phyloP scores from a whole-genome alignment of 441 rosid genomes.

The Gossypium laxum region DNA sequence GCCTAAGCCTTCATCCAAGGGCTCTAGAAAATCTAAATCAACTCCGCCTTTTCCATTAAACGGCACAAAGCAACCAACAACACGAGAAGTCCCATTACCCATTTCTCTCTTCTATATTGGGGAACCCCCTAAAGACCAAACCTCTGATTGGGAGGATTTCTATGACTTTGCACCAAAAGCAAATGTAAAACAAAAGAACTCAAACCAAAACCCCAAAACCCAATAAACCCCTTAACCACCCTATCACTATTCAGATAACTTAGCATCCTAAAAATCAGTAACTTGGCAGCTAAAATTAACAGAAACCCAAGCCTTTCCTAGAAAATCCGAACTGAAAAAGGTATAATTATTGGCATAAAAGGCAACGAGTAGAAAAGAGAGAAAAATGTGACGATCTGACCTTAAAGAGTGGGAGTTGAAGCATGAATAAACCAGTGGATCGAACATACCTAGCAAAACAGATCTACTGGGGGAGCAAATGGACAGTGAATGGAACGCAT shows the following conservation, averaged over 20 bases:
- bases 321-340: slow-evolving; percentile 10
- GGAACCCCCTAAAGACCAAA: slow-evolving; percentile 22
- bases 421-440: slow-evolving; percentile 43
- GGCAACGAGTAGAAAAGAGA: slow-evolving; percentile 6
- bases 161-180: slow-evolving; percentile 44
- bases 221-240: slow-evolving; percentile 55
- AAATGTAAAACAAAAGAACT: slow-evolving; percentile 35
- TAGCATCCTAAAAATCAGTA: slow-evolving; percentile 53
- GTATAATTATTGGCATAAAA: not conserved
- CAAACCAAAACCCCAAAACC: slow-evolving; percentile 36
- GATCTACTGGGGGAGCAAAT: slow-evolving; percentile 44
- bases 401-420: slow-evolving; percentile 28
- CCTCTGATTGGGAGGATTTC: slow-evolving; percentile 38
- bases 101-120: slow-evolving; percentile 29
- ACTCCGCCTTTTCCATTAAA: slow-evolving; percentile 65
- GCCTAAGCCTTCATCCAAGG: slow-evolving; percentile 85
- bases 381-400: slow-evolving; percentile 56
- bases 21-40: slow-evolving; percentile 75
- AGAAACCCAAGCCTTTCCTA: slow-evolving; percentile 16
- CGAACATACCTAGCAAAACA: slow-evolving; percentile 41
- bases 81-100: slow-evolving; percentile 95
- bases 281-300: slow-evolving; percentile 21
- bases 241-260: slow-evolving; percentile 32
- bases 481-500: slow-evolving; percentile 46
- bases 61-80: slow-evolving; percentile 84